Base-by-base conservation (phyloP, 2,329 filamentous ascomycete genomes). In the Stachybotrys echinatus region DNA sequence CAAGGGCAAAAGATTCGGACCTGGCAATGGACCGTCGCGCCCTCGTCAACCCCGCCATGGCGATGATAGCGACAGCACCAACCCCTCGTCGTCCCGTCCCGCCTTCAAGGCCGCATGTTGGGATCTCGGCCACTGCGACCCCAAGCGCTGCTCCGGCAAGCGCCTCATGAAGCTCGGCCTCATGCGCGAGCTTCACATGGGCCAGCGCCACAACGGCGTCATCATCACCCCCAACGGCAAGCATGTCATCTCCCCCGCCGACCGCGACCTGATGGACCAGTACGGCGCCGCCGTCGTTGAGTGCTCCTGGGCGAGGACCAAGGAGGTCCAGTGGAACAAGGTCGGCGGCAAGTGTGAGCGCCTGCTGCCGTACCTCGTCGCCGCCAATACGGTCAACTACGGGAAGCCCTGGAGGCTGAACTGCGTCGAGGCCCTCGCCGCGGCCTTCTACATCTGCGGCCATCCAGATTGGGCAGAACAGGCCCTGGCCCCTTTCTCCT, bases 101-200 rank as follows among this genome's bases (percentile, higher is more conserved):
- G 63, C 73, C 20, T 96, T 92, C 80, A 95, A 95, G 72, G 92
- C 94, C 45, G 94, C 92, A 52, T 96, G 92, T 68, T 99, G 94
- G 94, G 94, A 99, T 64, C 79, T 99, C 31, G 92, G 92, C 54
- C 94, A 99, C 74, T 99, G 94, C 75, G 94, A 99, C 64, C 90
- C 92, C 8, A 97, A 96, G 70, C 80, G 92, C 59, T 99, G 94
- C 72, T 96, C 92, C 0, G 94, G 94, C 27, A 99, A 99, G 74
- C 85, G 89, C 55, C 80, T 99, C 31, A 96, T 99, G 81, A 85
- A 87, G 55, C 81, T 95, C 49, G 92, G 92, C 3, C 76, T 96
- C 62, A 96, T 99, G 90, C 87, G 94, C 58, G 89, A 95, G 63
- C 79, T 99, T 48, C 84, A 92, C 61, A 78, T 97, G 50, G 94